Conservation (phyloP, 1,139 yeast species). For the Fermentozyma sake region DNA sequence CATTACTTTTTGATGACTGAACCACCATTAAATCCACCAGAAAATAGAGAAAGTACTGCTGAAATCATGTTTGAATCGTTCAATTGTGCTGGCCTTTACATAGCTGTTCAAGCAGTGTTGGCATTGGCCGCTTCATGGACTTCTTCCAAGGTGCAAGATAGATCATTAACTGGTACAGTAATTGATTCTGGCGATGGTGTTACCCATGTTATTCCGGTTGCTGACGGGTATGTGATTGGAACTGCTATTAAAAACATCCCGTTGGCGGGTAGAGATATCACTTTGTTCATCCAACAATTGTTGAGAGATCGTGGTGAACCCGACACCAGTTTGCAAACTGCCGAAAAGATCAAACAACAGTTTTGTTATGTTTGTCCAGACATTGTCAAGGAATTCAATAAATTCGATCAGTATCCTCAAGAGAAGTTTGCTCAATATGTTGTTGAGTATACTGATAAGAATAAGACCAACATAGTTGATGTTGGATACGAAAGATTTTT, state of each 20-base stretch:
- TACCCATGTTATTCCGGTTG: conserved; percentile 98
- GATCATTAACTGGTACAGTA: conserved; percentile 96
- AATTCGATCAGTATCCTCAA: conserved; percentile 85
- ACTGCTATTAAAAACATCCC: conserved; percentile 96
- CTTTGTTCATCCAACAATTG: conserved; percentile 85
- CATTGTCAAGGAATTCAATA: conserved; percentile 91
- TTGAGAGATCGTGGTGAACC: conserved; percentile 95
- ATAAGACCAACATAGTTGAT: conserved; percentile 69
- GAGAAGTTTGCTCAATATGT: conserved; percentile 91
- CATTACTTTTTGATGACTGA: conserved; percentile 93
- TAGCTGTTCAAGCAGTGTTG: conserved; percentile 97
- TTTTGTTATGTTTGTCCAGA: conserved; percentile 97
- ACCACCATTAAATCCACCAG: conserved; percentile 98
- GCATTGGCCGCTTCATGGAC: conserved; percentile 99
- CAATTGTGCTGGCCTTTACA: conserved; percentile 96
- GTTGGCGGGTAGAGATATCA: conserved; percentile 97
- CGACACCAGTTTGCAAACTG: conserved; percentile 91
- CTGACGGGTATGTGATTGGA: conserved; percentile 98
- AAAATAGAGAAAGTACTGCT: conserved; percentile 96
- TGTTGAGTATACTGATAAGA: conserved; percentile 73
- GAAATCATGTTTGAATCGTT: conserved; percentile 98
- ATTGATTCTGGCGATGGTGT: conserved; percentile 98
- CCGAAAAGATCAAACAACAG: conserved; percentile 93
- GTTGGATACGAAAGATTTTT: conserved; percentile 96
- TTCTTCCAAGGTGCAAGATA: conserved; percentile 87